These are phyloP conservation scores for Coemansia sp. DNA, from an alignment of 192 early-diverging fungal genomes.

Conservation along the genomic window DNA sequence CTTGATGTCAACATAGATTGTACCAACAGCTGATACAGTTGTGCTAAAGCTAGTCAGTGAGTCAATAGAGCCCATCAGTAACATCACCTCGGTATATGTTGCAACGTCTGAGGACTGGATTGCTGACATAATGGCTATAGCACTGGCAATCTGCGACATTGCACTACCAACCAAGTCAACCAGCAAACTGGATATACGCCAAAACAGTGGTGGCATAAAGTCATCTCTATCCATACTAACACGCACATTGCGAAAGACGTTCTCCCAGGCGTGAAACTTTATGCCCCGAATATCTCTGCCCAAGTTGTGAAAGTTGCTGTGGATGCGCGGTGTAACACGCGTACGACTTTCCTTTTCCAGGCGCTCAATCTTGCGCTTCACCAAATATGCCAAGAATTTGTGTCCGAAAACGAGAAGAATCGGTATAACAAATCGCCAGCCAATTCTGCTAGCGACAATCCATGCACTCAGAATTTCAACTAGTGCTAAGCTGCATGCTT, in stretches of 20 bases:
- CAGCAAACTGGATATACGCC: slow-evolving; percentile 14
- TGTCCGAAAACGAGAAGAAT: slow-evolving; percentile 12
- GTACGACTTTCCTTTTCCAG: slow-evolving; percentile 1
- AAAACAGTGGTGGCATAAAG: slow-evolving; percentile 20
- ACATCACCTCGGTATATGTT: slow-evolving; percentile 9
- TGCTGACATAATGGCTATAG: slow-evolving; percentile 59
- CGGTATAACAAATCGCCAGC: no score
- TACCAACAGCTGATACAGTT: background rate
- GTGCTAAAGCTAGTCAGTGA: slow-evolving; percentile 17
- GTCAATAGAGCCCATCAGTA: slow-evolving; percentile 23
- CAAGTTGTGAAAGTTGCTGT: slow-evolving; percentile 1
- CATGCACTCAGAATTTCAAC: slow-evolving; percentile 15
- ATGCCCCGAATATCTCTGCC: slow-evolving; percentile 60
- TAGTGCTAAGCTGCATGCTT: background rate
- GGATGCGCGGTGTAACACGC: slow-evolving; percentile 3
- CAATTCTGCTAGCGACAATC: slow-evolving; percentile 26
- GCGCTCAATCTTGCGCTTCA: background rate
- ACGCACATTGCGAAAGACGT: slow-evolving; percentile 15
- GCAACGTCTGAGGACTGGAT: slow-evolving; percentile 28
- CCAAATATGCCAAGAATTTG: slow-evolving; percentile 5
- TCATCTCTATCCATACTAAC: slow-evolving; percentile 7
- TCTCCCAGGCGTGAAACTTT: slow-evolving; percentile 66
- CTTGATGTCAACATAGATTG: background rate
- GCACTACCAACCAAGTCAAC: slow-evolving; percentile 30
- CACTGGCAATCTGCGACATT: slow-evolving; percentile 56